Conservation (phyloP, 2,329 filamentous ascomycete genomes). For the Diplodia mutila region DNA sequence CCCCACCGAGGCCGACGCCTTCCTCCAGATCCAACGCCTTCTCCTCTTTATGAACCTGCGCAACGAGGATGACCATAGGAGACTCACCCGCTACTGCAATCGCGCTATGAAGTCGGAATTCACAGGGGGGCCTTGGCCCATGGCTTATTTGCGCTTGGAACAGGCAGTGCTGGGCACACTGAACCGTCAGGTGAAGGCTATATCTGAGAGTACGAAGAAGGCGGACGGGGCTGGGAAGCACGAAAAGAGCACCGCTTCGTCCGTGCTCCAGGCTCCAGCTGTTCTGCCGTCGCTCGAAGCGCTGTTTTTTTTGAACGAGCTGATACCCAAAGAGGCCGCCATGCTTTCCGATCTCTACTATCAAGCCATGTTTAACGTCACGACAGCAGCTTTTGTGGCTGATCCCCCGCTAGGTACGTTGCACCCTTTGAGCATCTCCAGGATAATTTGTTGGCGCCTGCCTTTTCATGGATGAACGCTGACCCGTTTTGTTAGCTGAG, state of each 20-base stretch:
- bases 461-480: background rate
- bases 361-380: slow-evolving; percentile 25
- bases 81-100: slow-evolving; percentile 46
- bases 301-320: slow-evolving; percentile 37
- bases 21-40: slow-evolving; percentile 48
- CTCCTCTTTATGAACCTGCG: slow-evolving; percentile 48
- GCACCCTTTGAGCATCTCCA: too few relatives aligned
- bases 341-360: slow-evolving; percentile 40
- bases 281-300: slow-evolving; percentile 25
- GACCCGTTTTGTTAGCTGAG: background rate
- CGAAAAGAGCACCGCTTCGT: background rate
- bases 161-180: slow-evolving; percentile 43
- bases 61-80: slow-evolving; percentile 43
- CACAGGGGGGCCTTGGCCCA: slow-evolving; percentile 43
- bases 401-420: background rate
- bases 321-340: slow-evolving; percentile 41
- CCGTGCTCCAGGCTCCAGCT: slow-evolving; percentile 6
- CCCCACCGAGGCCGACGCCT: slow-evolving; percentile 42
- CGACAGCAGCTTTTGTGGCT: background rate
- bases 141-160: slow-evolving; percentile 48
- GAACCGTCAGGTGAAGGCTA: slow-evolving; percentile 32
- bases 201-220: slow-evolving; percentile 24
- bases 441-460: too few relatives aligned
- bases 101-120: slow-evolving; percentile 41
- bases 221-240: slow-evolving; percentile 23